A percentile compares a stretch with the other conserved stretches of the same genome.
These are phyloP conservation scores for Rhynchosporium agropyri DNA, from an alignment of 2,329 filamentous ascomycete species.

Conservation along the genomic window DNA sequence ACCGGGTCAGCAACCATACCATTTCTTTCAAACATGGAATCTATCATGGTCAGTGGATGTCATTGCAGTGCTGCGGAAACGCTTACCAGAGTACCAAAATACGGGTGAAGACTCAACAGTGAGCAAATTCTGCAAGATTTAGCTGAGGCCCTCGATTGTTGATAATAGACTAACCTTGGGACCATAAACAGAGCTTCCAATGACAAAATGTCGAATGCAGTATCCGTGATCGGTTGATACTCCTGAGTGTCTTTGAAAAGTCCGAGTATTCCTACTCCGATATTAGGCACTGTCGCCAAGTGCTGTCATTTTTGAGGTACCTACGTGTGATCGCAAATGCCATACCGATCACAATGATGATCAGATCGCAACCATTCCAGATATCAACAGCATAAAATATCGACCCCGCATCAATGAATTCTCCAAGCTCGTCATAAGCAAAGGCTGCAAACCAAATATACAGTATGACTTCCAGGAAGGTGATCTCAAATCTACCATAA, in stretches of 20 bases:
- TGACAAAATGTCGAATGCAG: conserved; percentile 86
- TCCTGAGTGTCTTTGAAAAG: conserved; percentile 58
- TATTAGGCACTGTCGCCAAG: background rate
- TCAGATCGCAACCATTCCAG: conserved; percentile 75
- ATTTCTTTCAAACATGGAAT: conserved; percentile 93
- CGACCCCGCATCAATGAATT: conserved; percentile 83
- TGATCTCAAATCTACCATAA: conserved; percentile 55
- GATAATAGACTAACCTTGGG: conserved; percentile 54
- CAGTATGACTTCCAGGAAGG: conserved; percentile 68
- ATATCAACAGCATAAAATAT: conserved; percentile 84
- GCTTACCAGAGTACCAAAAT: conserved; percentile 75
- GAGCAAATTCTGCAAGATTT: conserved; percentile 69
- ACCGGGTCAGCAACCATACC: conserved; percentile 48
- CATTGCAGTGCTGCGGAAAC: background rate
- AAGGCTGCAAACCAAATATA: conserved; percentile 89
- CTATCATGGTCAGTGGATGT: conserved; percentile 36
- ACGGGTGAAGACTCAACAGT: conserved; percentile 81
- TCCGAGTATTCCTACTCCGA: conserved; percentile 63
- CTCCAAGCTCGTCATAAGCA: conserved; percentile 83
- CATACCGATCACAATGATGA: conserved; percentile 73
- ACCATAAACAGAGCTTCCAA: conserved; percentile 89
- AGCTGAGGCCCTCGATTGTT: conserved; percentile 4
- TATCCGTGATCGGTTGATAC: conserved; percentile 61
- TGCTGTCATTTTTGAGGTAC: conserved; percentile 39
- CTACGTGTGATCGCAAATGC: conserved; percentile 72